A percentile compares a stretch with the other conserved stretches of the same genome.
Evolutionary conservation across 139 green algal genomes (phyloP).

Genomic region (Coelastrella sp.): DNA sequence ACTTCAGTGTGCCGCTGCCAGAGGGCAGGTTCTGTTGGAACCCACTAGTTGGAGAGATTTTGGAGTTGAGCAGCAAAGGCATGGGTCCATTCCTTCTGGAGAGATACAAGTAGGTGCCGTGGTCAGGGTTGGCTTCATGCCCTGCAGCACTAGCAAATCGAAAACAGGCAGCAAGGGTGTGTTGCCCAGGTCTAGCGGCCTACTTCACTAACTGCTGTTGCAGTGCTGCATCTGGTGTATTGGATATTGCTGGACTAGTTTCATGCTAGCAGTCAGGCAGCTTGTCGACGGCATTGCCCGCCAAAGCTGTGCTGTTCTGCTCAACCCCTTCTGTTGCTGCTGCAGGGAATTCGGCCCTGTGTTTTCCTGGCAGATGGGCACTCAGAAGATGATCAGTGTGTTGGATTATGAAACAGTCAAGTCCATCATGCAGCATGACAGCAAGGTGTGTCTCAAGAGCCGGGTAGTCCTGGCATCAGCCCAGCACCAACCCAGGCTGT

Average conservation of each 20-base stretch:
- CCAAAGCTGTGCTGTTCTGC: too few species aligned
- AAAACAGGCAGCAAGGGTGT: too few species aligned
- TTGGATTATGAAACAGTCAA: constrained; percentile 5
- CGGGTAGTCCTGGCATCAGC: too few species aligned
- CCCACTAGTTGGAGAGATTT: background rate
- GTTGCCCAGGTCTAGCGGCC: too few species aligned
- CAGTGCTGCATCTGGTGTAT: too few species aligned
- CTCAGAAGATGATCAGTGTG: background rate
- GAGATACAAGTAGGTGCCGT: background rate
- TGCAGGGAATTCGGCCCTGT: constrained; percentile 23
- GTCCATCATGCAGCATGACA: background rate
- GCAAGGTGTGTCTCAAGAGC: background rate
- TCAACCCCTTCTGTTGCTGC: background rate
- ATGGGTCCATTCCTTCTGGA: constrained; percentile 3
- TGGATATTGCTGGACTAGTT: too few species aligned
- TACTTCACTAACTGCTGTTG: too few species aligned
- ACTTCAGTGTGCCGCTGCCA: background rate
- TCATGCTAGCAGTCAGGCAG: too few species aligned
- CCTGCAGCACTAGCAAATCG: too few species aligned
- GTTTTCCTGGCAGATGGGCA: constrained; percentile 8
- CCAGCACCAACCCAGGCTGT: too few species aligned
- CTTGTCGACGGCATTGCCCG: too few species aligned
- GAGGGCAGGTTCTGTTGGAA: background rate
- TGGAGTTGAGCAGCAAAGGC: background rate
- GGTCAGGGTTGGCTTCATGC: background rate